Conservation (phyloP, 106 monocot genomes). For the Dendrobium chrysotoxum region DNA sequence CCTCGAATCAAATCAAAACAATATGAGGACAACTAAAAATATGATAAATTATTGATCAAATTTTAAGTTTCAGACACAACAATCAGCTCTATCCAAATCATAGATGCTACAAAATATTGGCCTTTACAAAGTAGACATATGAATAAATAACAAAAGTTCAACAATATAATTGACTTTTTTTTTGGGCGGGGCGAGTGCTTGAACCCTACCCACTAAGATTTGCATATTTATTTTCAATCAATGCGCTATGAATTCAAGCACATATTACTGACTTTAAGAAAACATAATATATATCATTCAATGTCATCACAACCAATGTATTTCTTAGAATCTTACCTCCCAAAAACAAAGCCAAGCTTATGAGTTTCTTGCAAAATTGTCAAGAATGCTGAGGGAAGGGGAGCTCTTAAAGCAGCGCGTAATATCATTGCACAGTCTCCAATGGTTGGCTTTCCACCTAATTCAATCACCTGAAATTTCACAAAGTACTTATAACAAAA, state of each 20-base stretch:
- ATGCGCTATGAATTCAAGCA: too few species aligned
- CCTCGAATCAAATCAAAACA: background rate
- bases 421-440: constrained; percentile 92
- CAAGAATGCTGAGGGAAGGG: constrained; percentile 75
- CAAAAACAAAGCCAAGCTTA: constrained; percentile 80
- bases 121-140: background rate
- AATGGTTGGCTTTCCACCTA: constrained; percentile 90
- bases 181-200: too few species aligned
- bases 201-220: too few species aligned
- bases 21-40: background rate
- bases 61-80: background rate
- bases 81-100: background rate
- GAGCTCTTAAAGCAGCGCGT: constrained; percentile 89
- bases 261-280: background rate
- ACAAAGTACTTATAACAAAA: background rate
- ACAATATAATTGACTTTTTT: background rate
- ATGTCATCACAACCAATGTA: too few species aligned
- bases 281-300: background rate
- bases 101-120: background rate
- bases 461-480: constrained; percentile 73
- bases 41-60: background rate
- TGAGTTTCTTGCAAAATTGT: constrained; percentile 80
- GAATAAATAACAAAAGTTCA: background rate
- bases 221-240: too few species aligned
- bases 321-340: constrained; percentile 46